Evolutionary conservation across 352 stramenopile species (phyloP).

Genomic region (Elongisporangium undulatum): DNA sequence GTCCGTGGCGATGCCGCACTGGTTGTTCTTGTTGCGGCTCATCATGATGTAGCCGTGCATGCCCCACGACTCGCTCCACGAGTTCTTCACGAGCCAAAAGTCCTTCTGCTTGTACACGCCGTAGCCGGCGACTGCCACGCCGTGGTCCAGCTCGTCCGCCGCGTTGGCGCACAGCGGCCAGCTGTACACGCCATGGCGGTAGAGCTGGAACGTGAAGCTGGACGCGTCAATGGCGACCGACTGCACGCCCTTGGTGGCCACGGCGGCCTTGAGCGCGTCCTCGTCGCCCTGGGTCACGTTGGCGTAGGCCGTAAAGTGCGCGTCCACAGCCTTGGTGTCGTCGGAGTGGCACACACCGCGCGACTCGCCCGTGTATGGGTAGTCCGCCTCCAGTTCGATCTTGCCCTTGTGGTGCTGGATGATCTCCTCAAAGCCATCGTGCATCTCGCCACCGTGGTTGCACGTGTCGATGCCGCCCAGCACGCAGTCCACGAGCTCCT

Average conservation of each 20-base stretch:
- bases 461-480: conserved; percentile 24
- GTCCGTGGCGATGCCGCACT: conserved; percentile 92
- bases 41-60: conserved; percentile 89
- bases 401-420: conserved; percentile 34
- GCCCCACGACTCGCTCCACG: conserved; percentile 87
- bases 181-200: conserved; percentile 64
- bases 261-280: conserved; percentile 77
- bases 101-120: conserved; percentile 83
- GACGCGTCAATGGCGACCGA: conserved; percentile 87
- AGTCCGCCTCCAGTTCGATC: conserved; percentile 25
- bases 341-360: conserved; percentile 26
- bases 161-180: conserved; percentile 30
- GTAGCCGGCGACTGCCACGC: conserved; percentile 92
- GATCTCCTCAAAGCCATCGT: conserved; percentile 35
- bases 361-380: conserved; percentile 33
- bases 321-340: conserved; percentile 22
- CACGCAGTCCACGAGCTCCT: conserved; percentile 45
- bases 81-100: conserved; percentile 96
- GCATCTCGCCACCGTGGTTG: conserved; percentile 38
- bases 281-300: conserved; percentile 76
- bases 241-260: conserved; percentile 78
- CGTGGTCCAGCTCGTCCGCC: conserved; percentile 89
- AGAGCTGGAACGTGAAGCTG: conserved; percentile 80
- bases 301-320: conserved; percentile 30
- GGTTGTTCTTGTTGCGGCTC: conserved; percentile 81